Base-by-base conservation (phyloP, 192 early-diverging fungal species). In the Helicostylum pulchrum region DNA sequence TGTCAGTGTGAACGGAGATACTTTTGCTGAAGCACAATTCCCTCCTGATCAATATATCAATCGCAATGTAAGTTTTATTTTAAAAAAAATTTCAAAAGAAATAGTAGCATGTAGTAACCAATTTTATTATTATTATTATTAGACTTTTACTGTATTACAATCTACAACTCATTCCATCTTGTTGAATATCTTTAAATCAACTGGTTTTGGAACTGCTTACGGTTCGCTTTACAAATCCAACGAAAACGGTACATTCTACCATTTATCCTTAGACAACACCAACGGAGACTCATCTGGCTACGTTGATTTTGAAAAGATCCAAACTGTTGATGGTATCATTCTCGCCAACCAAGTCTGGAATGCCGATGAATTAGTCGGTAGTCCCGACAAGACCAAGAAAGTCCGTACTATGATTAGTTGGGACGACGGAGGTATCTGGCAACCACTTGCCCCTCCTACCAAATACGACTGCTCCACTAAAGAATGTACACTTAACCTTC, bases 251-350 rank as follows among this genome's bases (percentile, higher is more conserved):
- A 86, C 86, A 8, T 89, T 81, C 72, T 98, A 87, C 76, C 86
- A 87, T 47, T 65, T 82, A 21, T 83, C 87, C 9, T 80, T 97
- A 34, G 76, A 88, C 36, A 79, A 92, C 73, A 92, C 93, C 1
- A 95, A 97, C 73, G 83, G 92, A 47, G 84, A 93, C 64, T 67
- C 64, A 5, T 19, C 55, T 1, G 92, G 91, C 9, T 56, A 79
- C 61, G 95, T 99, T 6, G 97, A 98, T 63, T 89, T 94, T 71
- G 95, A 95, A 73, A 91, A 90, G 61, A 88, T 99, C 47, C 86
- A 88, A 26, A 92, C 95, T 3, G 79, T 98, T 9, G 78, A 86
- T 21, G 94, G 95, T 31, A 83, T 95, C 71, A 80, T 92, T 19
- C 61, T 99, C 8, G 94, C 90, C n/a, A 99, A 99, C 68, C 82